Evolutionary conservation across 1,139 yeast species (phyloP).

Genomic region (Magnusiomyces suaveolens): DNA sequence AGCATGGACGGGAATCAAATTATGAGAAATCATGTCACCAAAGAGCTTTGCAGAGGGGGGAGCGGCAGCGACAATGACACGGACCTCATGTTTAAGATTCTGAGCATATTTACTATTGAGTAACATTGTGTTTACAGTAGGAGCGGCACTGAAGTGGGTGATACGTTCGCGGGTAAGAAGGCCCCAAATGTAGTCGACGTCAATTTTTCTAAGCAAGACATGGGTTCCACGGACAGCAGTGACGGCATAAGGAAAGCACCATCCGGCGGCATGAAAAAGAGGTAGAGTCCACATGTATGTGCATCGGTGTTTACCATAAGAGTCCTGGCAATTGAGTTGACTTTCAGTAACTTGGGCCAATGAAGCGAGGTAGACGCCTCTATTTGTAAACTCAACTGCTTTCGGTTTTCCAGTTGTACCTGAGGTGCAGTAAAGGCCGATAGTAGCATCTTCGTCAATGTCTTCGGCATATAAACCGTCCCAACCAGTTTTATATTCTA

Average conservation of each 20-base stretch:
- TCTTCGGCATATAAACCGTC: conserved; percentile 23
- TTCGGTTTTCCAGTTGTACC: conserved; percentile 76
- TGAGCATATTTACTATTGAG: conserved; percentile 29
- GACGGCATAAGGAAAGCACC: conserved; percentile 35
- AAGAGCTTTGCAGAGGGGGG: conserved; percentile 33
- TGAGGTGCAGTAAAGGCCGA: conserved; percentile 47
- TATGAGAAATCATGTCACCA: conserved; percentile 30
- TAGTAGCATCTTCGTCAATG: conserved; percentile 26
- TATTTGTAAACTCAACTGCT: conserved; percentile 58
- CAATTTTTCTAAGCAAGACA: conserved; percentile 31
- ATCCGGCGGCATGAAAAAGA: conserved; percentile 35
- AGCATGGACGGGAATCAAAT: conserved; percentile 44
- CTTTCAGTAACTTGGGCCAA: conserved; percentile 31
- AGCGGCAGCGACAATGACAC: conserved; percentile 35
- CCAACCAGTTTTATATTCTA: conserved; percentile 17
- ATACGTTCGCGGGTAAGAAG: conserved; percentile 26
- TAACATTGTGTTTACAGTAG: conserved; percentile 34
- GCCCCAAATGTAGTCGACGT: conserved; percentile 32
- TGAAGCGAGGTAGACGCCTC: conserved; percentile 32
- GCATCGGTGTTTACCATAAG: conserved; percentile 27
- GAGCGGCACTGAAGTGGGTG: conserved; percentile 35
- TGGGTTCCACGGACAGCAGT: conserved; percentile 35
- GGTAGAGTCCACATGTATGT: conserved; percentile 35
- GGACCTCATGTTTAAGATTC: conserved; percentile 25
- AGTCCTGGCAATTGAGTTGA: conserved; percentile 28